Percentiles rank a stretch among this genome's conserved stretches.
phyloP scores from a whole-genome alignment of 192 early-diverging fungal genomes.

The Piromyces sp. region DNA sequence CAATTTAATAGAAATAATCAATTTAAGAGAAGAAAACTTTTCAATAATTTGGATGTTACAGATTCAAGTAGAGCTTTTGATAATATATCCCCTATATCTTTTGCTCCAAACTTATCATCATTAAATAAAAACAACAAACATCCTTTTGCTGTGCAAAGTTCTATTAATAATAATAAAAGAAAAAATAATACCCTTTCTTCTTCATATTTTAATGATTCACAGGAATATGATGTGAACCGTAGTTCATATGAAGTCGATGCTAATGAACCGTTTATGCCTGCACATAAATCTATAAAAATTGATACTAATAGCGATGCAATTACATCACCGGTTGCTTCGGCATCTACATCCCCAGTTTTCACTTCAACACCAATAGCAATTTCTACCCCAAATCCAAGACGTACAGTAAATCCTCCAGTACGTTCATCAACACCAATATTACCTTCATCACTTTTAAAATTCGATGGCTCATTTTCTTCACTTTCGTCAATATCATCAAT shows the following conservation, averaged over 20 bases:
- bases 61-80: not conserved
- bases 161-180: not conserved
- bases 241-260: not conserved
- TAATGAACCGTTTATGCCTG: not conserved
- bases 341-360: not conserved
- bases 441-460: not conserved
- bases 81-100: not conserved
- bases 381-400: not conserved
- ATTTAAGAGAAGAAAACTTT: not conserved
- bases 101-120: not conserved
- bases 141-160: not conserved
- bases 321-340: not conserved
- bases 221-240: not conserved
- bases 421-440: not conserved
- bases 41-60: not conserved
- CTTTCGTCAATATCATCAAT: not conserved
- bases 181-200: not conserved
- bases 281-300: not conserved
- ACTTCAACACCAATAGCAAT: not conserved
- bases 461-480: not conserved
- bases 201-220: not conserved
- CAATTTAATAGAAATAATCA: not conserved
- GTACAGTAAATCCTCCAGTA: not conserved
- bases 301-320: not conserved
- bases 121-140: not conserved